Evolutionary conservation across 1,284 basidiomycete species (phyloP), one percentile per base, ranked within the genome.

Genomic region (Lignosus rhinocerotis): DNA sequence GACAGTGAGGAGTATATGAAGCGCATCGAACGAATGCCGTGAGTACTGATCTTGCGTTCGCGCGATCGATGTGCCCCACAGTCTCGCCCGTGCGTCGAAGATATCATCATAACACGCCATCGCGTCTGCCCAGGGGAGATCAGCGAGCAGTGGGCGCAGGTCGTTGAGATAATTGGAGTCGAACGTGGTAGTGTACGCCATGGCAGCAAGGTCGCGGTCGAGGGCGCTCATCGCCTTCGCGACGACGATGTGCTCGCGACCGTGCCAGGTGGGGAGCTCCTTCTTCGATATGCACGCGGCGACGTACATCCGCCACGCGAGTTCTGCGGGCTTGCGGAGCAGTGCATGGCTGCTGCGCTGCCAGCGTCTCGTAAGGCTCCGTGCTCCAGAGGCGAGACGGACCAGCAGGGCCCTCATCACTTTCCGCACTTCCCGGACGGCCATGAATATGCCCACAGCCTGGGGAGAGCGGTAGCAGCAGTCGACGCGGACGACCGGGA

Each of bases 161-260:
- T 25, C 14, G n/a, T 32, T 43, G 8, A 62, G 53, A 32, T 45
- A 54, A 1, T 42, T 45, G 12, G 61, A 31, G 25, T 59, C 52
- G 46, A 62, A 57, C 3, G 61, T 57, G 10, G 55, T 59, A 21
- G 55, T 59, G 46, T 62, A 62, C 16, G 61, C 58, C 51, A 57
- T 59, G 31, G 55, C 52, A 7, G 53, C 58, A 0, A 54, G 53
- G 53, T 52, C 53, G 38, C 61, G 52, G 32, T 62, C 61, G 42
- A 62, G 61, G 45, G 12, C 31, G 19, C 46, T 21, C 34, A 47
- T 57, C 16, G 33, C 48, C 19, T 39, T 33, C 19, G 60, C 53
- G 14, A 62, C 55, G 10, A 42, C 58, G 36, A 59, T 51, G 39
- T 59, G 52, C 45, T 62, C 61, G 33, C 61, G 58, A 1, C 58